phyloP scores from a whole-genome alignment of 305 asterid species.

The Withania somnifera region DNA sequence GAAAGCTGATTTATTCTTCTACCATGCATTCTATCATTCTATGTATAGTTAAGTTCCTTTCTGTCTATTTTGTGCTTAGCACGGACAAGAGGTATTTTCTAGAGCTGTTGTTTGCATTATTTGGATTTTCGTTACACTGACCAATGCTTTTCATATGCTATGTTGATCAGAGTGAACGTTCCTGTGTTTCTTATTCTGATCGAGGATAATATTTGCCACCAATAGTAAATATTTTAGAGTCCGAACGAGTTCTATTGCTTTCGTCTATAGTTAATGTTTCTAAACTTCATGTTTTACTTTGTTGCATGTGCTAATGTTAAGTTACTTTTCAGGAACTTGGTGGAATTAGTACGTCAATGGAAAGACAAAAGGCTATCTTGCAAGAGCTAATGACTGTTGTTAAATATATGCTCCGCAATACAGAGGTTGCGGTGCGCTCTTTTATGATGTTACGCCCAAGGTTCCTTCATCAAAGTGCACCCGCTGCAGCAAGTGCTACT shows the following conservation, averaged over 20 bases:
- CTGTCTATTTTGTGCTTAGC: neutral
- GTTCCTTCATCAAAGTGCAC: conserved; percentile 60
- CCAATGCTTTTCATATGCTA: neutral
- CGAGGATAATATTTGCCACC: neutral
- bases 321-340: conserved; percentile 64
- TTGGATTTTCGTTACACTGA: neutral
- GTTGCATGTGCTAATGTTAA: neutral
- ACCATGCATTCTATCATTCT: neutral
- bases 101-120: neutral
- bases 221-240: neutral
- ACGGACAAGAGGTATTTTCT: neutral
- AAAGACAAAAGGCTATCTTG: conserved; percentile 69
- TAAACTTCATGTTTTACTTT: neutral
- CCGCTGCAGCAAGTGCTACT: conserved; percentile 31
- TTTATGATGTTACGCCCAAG: conserved; percentile 84
- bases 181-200: neutral
- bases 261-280: neutral
- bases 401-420: conserved; percentile 77
- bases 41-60: neutral
- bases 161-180: neutral
- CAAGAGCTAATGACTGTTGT: conserved; percentile 71
- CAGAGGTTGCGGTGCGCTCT: conserved; percentile 91
- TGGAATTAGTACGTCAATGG: conserved; percentile 71
- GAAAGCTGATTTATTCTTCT: neutral
- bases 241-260: neutral